Base-by-base conservation (phyloP, 192 early-diverging fungal species). In the Coemansia pectinata region DNA sequence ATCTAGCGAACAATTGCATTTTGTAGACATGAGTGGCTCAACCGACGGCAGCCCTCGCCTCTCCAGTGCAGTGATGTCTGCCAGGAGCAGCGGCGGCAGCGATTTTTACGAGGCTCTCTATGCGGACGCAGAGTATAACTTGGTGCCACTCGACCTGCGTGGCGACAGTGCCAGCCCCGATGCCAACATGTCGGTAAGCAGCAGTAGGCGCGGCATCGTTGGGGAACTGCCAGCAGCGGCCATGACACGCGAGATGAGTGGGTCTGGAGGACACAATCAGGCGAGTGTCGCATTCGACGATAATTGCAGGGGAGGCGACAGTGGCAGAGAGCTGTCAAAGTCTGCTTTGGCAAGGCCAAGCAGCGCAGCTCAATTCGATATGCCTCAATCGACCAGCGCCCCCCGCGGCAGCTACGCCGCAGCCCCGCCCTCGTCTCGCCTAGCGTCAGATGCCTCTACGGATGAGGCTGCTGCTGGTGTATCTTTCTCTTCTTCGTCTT, bases 401-500 rank as follows among this genome's bases (percentile, higher is more conserved):
- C 29, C 55, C 55, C 29, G 55, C 55, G 55, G 29, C 29, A 58
- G 31, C 55, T 33, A 33, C 29, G 55, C 55, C 55, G 55, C 55
- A 58, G 55, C 31, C 55, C 17, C 55, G 14, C 27, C 31, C 55
- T 33, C 55, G 14, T 34, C 55, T 6, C 25, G 21, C 27, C 6
- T n/a, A 17, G 17, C 31, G 27, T 29, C 15, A 58, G 55, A 33
- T 17, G 29, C 31, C 55, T 3, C 55, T 17, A 17, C 15, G 29
- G 15, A 58, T 2, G 29, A 58, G 29, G 25, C 27, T 58, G 29
- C 27, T 33, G 31, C 29, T 19, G 47, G n/a, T 48, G 47, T 19
- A 11, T 58, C 55, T 58, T 58, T 58, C 55, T 58, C 55, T 31
- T 58, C 55, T 58, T 58, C 55, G 55, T 58, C 55, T 31, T 58